Base-by-base conservation (phyloP, 371 early-diverging fungal genomes). In the Entomophthora muscae region DNA sequence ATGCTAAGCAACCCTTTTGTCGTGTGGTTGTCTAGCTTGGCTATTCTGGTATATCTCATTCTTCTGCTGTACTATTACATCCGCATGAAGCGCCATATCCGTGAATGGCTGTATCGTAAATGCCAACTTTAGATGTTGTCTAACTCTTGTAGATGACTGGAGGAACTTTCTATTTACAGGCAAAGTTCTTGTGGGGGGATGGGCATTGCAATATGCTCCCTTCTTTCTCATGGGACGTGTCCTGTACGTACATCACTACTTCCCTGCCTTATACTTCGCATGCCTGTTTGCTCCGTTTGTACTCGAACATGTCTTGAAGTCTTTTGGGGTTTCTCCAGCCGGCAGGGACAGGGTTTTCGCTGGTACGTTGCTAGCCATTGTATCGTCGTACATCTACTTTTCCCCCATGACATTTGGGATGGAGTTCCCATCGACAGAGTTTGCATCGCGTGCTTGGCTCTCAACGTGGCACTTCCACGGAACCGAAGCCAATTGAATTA, bases 161-260 rank as follows among this genome's bases (percentile, higher is more conserved):
- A 76, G 82, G 28, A 78, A 86, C 53, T 93, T 89, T 65, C 67
- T 75, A n/a, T 84, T 79, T 67, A 83, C 76, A n/a, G 80, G 80
- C 31, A 83, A 89, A 68, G 75, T 87, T 3, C 76, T 87, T 59
- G 76, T 77, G 70, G 72, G 84, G 23, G 99, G 99, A 13, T 99
- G 98, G 98, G 74, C 87, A 64, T 75, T 98, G 64, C 99, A 99
- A 72, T 99, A 93, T 75, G 57, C 91, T 22, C 98, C 99, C 13
- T 99, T 99, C 76, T 95, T 83, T 69, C 81, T 96, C 55, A 95
- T 99, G 92, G 95, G 93, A 17, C 87, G 99, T 53, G 98, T 99
- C 51, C 88, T 90, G 0, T 97, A 95, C 67, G 76, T 97, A 51
- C 99, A 98, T 71, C 99, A 99, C 72, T 99, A 99, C 75, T 96